Conservation (phyloP, 2,329 filamentous ascomycete species). For the Hymenoscyphus linearis region DNA sequence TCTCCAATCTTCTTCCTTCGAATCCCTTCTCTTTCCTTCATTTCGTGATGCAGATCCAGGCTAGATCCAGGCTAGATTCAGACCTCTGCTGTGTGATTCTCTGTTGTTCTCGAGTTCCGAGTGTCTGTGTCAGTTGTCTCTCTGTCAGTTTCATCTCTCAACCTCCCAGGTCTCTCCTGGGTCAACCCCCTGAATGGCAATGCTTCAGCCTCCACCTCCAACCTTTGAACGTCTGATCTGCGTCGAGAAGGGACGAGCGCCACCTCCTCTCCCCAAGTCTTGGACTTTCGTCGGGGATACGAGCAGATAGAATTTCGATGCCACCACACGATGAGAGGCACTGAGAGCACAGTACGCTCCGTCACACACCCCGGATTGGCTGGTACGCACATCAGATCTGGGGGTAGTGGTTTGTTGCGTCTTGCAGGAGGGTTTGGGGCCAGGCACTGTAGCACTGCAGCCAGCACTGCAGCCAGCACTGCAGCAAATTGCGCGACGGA, state of each 20-base stretch:
- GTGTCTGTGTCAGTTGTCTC: background rate
- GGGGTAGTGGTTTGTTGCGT: too few species aligned
- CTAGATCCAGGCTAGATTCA: too few species aligned
- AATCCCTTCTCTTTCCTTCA: background rate
- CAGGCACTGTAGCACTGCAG: too few species aligned
- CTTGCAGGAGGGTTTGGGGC: too few species aligned
- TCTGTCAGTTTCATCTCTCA: background rate
- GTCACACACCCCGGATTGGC: background rate
- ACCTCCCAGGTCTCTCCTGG: background rate
- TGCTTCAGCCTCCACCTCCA: background rate
- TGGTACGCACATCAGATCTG: too few species aligned
- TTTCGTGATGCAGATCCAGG: background rate
- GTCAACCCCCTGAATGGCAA: background rate
- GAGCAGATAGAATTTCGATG: too few species aligned
- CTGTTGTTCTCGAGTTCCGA: background rate
- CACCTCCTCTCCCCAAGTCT: background rate
- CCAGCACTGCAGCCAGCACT: too few species aligned
- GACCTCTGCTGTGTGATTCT: too few species aligned
- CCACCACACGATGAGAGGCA: too few species aligned
- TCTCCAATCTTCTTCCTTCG: background rate
- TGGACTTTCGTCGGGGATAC: background rate
- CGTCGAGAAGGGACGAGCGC: background rate
- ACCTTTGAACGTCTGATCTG: background rate
- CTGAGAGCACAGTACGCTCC: too few species aligned
- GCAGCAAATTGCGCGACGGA: background rate